Evolutionary conservation across 1,139 yeast species (phyloP).

Genomic region (Kurtzmaniella quercitrusa): DNA sequence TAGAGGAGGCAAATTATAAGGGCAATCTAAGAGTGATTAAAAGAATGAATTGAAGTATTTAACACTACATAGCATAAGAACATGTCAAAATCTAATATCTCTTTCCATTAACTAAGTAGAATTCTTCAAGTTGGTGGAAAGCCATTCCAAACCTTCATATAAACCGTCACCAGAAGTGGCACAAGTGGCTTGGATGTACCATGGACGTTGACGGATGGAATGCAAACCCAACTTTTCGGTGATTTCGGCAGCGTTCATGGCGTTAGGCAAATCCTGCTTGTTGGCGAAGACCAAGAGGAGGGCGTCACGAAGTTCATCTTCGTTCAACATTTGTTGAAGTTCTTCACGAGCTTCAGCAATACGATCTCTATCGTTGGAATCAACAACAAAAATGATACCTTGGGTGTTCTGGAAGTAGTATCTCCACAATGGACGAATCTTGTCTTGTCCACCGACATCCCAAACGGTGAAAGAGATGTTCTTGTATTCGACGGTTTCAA

Average conservation of each 20-base stretch:
- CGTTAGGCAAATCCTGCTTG: conserved; percentile 42
- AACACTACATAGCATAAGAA: background rate
- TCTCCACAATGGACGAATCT: conserved; percentile 42
- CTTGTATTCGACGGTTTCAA: conserved; percentile 40
- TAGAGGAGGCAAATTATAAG: too few species aligned
- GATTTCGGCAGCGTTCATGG: conserved; percentile 43
- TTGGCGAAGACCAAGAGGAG: conserved; percentile 39
- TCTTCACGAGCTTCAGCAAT: conserved; percentile 42
- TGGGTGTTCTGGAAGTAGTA: conserved; percentile 42
- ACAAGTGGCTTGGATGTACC: conserved; percentile 42
- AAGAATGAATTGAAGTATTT: background rate
- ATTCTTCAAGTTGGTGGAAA: conserved; percentile 34
- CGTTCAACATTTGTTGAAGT: conserved; percentile 41
- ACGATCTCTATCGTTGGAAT: conserved; percentile 42
- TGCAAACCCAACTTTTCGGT: conserved; percentile 41
- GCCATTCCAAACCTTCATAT: conserved; percentile 43
- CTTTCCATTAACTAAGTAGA: conserved; percentile 5
- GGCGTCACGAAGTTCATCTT: conserved; percentile 41
- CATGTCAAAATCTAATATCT: background rate
- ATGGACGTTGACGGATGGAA: conserved; percentile 40
- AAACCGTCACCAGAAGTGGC: conserved; percentile 43
- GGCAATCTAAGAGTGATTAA: too few species aligned
- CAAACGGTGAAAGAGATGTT: conserved; percentile 40
- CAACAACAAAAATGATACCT: conserved; percentile 39
- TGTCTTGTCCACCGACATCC: conserved; percentile 46